phyloP scores from a whole-genome alignment of 2,329 filamentous ascomycete species.

The Blastomyces emzantsi region DNA sequence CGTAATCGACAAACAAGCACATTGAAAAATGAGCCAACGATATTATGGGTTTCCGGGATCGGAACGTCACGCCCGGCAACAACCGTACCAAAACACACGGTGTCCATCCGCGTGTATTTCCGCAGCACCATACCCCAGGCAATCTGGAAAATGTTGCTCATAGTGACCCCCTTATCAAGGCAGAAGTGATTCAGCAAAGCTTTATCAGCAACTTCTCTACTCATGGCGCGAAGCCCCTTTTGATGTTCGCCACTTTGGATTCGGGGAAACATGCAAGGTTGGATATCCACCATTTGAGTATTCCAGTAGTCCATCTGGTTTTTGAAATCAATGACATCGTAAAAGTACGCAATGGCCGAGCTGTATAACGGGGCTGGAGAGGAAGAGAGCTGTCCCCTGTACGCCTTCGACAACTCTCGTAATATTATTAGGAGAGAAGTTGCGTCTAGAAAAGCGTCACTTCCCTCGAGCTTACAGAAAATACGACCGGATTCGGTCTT shows the following conservation, averaged over 20 bases:
- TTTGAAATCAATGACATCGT: not conserved
- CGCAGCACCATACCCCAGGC: slow-evolving; percentile 32
- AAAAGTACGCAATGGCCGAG: slow-evolving; percentile 8
- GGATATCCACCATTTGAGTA: slow-evolving; percentile 4
- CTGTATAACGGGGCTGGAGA: slow-evolving; percentile 5
- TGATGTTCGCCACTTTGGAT: not conserved
- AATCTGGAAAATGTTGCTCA: slow-evolving; percentile 28
- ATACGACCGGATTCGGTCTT: slow-evolving; percentile 11
- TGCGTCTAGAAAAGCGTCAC: slow-evolving; percentile 14
- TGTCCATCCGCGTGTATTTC: slow-evolving; percentile 27
- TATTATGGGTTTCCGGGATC: slow-evolving; percentile 28
- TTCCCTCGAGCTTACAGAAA: slow-evolving; percentile 13
- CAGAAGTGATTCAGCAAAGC: slow-evolving; percentile 8
- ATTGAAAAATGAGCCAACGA: slow-evolving; percentile 27
- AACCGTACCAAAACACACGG: slow-evolving; percentile 34
- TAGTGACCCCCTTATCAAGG: slow-evolving; percentile 7
- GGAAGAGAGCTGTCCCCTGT: slow-evolving; percentile 4
- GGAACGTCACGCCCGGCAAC: slow-evolving; percentile 33
- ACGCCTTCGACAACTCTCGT: slow-evolving; percentile 7
- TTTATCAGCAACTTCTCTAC: slow-evolving; percentile 3
- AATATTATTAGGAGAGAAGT: slow-evolving; percentile 13
- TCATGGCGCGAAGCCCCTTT: slow-evolving; percentile 3
- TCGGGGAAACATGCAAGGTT: slow-evolving; percentile 10
- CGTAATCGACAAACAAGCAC: slow-evolving; percentile 11
- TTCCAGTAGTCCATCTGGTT: slow-evolving; percentile 12